Conservation (phyloP, 2,329 filamentous ascomycete genomes). For the Colletotrichum chrysophilum region DNA sequence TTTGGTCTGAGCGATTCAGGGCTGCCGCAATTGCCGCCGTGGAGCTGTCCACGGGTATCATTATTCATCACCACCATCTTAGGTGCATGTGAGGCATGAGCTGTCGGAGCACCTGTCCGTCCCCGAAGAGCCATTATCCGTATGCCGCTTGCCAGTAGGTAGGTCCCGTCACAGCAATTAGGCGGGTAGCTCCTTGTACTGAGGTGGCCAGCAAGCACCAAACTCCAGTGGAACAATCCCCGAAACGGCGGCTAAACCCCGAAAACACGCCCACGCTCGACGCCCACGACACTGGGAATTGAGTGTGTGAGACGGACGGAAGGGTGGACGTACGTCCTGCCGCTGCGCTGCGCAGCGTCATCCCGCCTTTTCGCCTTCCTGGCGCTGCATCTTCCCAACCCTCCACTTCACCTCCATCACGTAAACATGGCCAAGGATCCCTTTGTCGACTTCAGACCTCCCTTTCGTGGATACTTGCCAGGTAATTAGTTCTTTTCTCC, state of each 20-base stretch:
- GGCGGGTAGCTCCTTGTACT: not conserved
- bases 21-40: not conserved
- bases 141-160: not conserved
- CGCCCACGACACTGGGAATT: not conserved
- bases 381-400: not conserved
- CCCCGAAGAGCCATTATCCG: not conserved
- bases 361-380: slow-evolving; percentile 1
- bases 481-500: slow-evolving; percentile 1
- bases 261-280: slow-evolving; percentile 1
- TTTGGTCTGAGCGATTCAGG: not conserved
- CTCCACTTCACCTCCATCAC: not conserved
- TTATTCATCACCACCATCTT: not conserved
- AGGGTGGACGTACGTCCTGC: slow-evolving; percentile 1
- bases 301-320: not conserved
- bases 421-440: slow-evolving; percentile 9
- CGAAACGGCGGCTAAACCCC: slow-evolving; percentile 15
- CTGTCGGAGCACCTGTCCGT: not conserved
- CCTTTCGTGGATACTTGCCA: slow-evolving; percentile 1
- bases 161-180: not conserved
- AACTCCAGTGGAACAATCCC: not conserved
- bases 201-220: not conserved
- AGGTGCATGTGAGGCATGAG: not conserved
- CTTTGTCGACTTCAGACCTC: not conserved
- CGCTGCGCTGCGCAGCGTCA: not conserved
- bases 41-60: not conserved